phyloP scores from a whole-genome alignment of 306 rosid species.

The Malus fusca region DNA sequence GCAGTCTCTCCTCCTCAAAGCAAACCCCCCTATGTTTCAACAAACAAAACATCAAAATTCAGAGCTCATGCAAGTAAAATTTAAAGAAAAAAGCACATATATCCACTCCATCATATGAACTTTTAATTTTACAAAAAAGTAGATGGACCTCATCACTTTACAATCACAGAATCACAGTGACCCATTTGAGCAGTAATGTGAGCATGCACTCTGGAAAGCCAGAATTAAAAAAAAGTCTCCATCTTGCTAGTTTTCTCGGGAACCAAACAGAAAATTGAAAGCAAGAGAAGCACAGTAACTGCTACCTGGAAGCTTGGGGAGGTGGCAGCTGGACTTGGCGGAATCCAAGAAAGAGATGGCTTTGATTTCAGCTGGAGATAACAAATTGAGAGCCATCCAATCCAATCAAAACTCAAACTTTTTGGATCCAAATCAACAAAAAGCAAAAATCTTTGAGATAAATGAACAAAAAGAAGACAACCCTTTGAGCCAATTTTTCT shows the following conservation, averaged over 20 bases:
- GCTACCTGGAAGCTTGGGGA: conserved; percentile 63
- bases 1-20: conserved; percentile 53
- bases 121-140: neutral
- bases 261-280: conserved; percentile 9
- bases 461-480: neutral
- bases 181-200: neutral
- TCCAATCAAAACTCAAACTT: conserved; percentile 33
- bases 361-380: conserved; percentile 72
- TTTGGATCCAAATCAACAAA: conserved; percentile 2
- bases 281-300: conserved; percentile 1
- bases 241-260: neutral
- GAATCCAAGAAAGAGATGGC: conserved; percentile 59
- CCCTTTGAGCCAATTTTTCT: neutral
- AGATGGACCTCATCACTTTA: neutral
- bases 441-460: neutral
- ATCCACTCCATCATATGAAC: neutral
- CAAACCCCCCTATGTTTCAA: conserved; percentile 40
- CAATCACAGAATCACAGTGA: neutral
- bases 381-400: conserved; percentile 65
- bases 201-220: neutral
- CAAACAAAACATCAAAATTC: neutral
- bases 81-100: neutral
- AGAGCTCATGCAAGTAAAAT: neutral
- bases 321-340: conserved; percentile 37
- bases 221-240: neutral